These are phyloP conservation scores for Leptographium lundbergii DNA, from an alignment of 2,329 filamentous ascomycete genomes.

Conservation along the genomic window DNA sequence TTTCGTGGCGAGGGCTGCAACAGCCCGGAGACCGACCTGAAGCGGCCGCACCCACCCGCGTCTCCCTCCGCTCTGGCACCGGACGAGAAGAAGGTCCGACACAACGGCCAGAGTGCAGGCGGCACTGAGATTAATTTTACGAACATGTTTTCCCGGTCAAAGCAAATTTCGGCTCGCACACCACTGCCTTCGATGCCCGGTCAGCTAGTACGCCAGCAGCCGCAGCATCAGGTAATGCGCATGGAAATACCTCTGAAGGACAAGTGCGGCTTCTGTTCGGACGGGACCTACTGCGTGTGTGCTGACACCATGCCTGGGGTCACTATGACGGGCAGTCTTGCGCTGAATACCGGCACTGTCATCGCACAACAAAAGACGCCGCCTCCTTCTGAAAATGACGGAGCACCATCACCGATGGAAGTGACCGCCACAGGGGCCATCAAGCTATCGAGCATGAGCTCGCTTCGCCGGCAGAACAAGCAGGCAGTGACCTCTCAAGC, in stretches of 20 bases:
- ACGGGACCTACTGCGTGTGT: slow-evolving; percentile 72
- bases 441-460: slow-evolving; percentile 39
- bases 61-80: slow-evolving; percentile 30
- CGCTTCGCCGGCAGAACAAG: slow-evolving; percentile 18
- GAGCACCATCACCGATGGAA: slow-evolving; percentile 42
- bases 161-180: slow-evolving; percentile 14
- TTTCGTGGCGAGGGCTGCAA: slow-evolving; percentile 7
- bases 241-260: slow-evolving; percentile 42
- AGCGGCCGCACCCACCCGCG: slow-evolving; percentile 28
- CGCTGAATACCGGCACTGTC: slow-evolving; percentile 11
- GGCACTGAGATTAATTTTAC: slow-evolving; percentile 65
- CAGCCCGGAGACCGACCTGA: slow-evolving; percentile 24
- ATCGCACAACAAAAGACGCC: slow-evolving; percentile 41
- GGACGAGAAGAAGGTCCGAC: slow-evolving; percentile 43
- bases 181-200: slow-evolving; percentile 9
- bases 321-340: slow-evolving; percentile 25
- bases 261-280: slow-evolving; percentile 70
- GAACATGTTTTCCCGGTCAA: slow-evolving; percentile 42
- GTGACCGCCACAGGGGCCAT: slow-evolving; percentile 47
- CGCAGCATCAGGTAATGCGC: slow-evolving; percentile 8
- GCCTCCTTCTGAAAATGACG: slow-evolving; percentile 48
- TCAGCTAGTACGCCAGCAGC: not conserved
- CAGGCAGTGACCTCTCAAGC: slow-evolving; percentile 7
- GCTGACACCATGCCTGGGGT: slow-evolving; percentile 38
- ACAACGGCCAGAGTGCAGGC: slow-evolving; percentile 17